Percentiles rank a stretch among this genome's conserved stretches.
Conservation (phyloP, 805 yeast species). For the Candida easanensis region DNA sequence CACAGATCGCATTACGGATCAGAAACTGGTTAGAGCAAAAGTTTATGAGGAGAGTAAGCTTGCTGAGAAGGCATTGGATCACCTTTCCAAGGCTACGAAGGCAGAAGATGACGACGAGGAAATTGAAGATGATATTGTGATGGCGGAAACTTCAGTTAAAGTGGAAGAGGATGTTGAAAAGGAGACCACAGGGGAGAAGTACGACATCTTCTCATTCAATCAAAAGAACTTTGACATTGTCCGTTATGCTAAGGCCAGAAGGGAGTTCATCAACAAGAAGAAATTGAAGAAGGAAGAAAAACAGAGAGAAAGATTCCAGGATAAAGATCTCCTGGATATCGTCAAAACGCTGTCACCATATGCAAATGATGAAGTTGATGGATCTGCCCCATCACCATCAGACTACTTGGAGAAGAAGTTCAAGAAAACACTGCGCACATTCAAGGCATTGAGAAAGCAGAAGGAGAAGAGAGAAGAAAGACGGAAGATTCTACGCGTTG, state of each 20-base stretch:
- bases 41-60: slow-evolving; percentile 77
- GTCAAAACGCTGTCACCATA: slow-evolving; percentile 16
- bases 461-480: slow-evolving; percentile 30
- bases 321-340: slow-evolving; percentile 6
- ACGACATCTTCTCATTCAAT: neutral
- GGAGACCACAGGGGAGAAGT: slow-evolving; percentile 4
- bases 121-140: neutral
- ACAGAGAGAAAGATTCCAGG: neutral
- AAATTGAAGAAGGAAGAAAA: neutral
- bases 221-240: slow-evolving; percentile 48
- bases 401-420: slow-evolving; percentile 32
- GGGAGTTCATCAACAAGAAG: slow-evolving; percentile 28
- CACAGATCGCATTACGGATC: slow-evolving; percentile 61
- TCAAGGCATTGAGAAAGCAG: slow-evolving; percentile 33
- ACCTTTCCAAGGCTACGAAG: slow-evolving; percentile 36
- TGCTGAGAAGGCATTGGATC: slow-evolving; percentile 75
- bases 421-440: slow-evolving; percentile 28
- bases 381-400: slow-evolving; percentile 10
- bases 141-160: no score
- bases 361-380: slow-evolving; percentile 6
- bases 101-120: slow-evolving; percentile 9
- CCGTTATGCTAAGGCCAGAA: slow-evolving; percentile 51
- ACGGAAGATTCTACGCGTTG: slow-evolving; percentile 17
- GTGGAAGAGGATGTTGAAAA: neutral
- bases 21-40: slow-evolving; percentile 64